These are phyloP conservation scores for Umbelopsis sp. DNA, from an alignment of 192 early-diverging fungal species.

Conservation along the genomic window DNA sequence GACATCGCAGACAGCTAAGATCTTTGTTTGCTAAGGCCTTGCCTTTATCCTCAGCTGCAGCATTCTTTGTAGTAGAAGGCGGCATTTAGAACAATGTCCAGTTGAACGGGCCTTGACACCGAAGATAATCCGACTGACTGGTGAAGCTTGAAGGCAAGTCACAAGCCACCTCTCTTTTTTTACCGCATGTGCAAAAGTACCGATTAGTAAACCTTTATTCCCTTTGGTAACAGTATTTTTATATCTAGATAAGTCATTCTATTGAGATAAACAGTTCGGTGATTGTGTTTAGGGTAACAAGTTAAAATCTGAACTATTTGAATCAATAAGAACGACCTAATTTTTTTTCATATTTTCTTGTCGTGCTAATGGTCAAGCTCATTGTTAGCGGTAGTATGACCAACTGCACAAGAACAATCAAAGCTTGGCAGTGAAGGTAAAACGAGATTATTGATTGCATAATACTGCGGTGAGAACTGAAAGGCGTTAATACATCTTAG, in stretches of 20 bases:
- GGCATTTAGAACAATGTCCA: not conserved
- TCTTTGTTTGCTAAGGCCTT: conserved; percentile 25
- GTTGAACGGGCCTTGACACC: not conserved
- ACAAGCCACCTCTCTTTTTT: not conserved
- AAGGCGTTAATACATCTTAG: not conserved
- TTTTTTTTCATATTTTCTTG: too few species aligned
- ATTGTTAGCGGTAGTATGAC: too few species aligned
- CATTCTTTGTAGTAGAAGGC: not conserved
- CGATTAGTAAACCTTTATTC: not conserved
- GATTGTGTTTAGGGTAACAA: too few species aligned
- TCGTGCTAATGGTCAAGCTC: too few species aligned
- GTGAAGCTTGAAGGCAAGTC: conserved; percentile 7
- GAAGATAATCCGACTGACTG: not conserved
- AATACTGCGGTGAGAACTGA: not conserved
- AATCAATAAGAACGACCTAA: too few species aligned
- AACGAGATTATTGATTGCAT: too few species aligned
- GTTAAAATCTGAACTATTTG: too few species aligned
- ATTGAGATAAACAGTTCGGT: too few species aligned
- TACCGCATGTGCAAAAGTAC: not conserved
- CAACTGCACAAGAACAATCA: too few species aligned
- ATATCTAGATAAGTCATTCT: too few species aligned
- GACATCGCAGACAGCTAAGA: conserved; percentile 37
- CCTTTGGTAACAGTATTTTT: too few species aligned
- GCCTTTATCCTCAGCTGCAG: conserved; percentile 5
- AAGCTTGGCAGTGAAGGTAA: too few species aligned